Base-by-base conservation (phyloP, 345 rosid genomes). In the Conringia planisiliqua region DNA sequence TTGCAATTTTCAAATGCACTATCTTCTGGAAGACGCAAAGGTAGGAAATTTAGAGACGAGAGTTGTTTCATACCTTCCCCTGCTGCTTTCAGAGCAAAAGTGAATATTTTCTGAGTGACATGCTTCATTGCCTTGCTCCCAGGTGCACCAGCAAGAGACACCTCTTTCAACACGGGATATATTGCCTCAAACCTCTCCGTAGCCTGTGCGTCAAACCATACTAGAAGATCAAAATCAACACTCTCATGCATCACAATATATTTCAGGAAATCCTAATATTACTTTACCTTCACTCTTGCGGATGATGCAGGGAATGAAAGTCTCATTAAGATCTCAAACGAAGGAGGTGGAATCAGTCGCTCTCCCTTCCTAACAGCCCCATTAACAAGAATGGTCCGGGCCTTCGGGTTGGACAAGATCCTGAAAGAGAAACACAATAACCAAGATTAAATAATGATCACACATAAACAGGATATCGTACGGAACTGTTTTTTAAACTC, bases 101-200 rank as follows among this genome's bases (percentile, higher is more conserved):
- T 84, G 79, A 85, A 75, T 48, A 85, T 90, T 72, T 88, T 86
- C 67, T 66, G 82, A 48, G 91, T 75, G 48, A 78, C 86, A 83
- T 88, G 96, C 80, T 85, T 86, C 96, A 90, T 88, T 66, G 91
- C 88, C 77, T 86, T 88, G 82, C 96, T 90, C 56, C 91, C 89
- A 22, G 76, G 63, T 16, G 83, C 78, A 13, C 93, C 96, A 59
- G 87, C 88, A 74, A 90, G 86, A 78, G 93, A 85, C 78, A 90
- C 91, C 65, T 86, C 89, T 71, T 85, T 88, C 13, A 90, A 74
- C 46, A 80, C 60, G 17, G 88, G 93, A 77, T 85, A 88, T 33
- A 88, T 62, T n/a, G 84, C 85, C 72, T 83, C 90, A 70, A 90
- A 85, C 80, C 93, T 84, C 85, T 90, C 93, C 32, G 91, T 90